Evolutionary conservation across 331 rosid species (phyloP).

Genomic region (Quercus lobata): DNA sequence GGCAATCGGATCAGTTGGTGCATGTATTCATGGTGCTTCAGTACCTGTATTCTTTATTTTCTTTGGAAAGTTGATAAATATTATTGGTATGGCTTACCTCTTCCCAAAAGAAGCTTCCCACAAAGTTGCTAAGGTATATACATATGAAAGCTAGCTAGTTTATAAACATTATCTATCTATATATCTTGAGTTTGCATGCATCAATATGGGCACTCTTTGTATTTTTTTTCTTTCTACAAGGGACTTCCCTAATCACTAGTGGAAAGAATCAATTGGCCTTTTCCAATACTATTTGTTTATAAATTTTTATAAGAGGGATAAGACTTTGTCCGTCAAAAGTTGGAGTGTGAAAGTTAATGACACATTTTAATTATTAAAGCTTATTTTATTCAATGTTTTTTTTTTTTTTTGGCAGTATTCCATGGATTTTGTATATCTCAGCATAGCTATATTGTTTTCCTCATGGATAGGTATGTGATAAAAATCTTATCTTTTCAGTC

Average conservation of each 20-base stretch:
- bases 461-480: constrained; percentile 78
- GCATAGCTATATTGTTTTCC: constrained; percentile 77
- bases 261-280: no score
- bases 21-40: constrained; percentile 86
- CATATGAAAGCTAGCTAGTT: background rate
- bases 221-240: background rate
- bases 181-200: background rate
- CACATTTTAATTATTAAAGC: no score
- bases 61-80: constrained; percentile 82
- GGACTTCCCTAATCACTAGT: background rate
- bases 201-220: background rate
- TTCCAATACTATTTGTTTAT: background rate
- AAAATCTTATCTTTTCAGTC: background rate
- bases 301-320: background rate
- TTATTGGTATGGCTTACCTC: constrained; percentile 89
- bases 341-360: no score
- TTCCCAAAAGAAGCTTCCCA: constrained; percentile 90
- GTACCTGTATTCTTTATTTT: constrained; percentile 87
- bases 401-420: constrained; percentile 65
- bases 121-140: constrained; percentile 78
- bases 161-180: background rate
- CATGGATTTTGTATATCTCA: constrained; percentile 85
- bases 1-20: constrained; percentile 79
- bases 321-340: no score
- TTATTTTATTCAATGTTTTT: no score